Base-by-base conservation (phyloP, 352 stramenopile genomes). In the Globisporangium canariense region DNA sequence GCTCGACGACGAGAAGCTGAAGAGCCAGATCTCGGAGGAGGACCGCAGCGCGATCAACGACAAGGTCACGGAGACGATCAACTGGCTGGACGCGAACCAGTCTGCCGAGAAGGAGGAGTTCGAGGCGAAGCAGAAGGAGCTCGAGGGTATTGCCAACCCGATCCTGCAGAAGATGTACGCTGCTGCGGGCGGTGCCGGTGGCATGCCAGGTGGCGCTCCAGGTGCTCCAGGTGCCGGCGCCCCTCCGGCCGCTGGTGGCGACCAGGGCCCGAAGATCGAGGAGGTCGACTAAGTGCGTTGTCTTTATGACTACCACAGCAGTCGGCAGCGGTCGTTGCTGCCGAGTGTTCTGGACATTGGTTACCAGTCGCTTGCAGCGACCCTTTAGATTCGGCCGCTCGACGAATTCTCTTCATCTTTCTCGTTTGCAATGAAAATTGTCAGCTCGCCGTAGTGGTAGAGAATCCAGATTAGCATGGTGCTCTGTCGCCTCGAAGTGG, bases 141-240 rank as follows among this genome's bases (percentile, higher is more conserved):
- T 96, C 1, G 89, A 97, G 66, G 65, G 69, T 40, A 66, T 96
- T 47, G 89, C 81, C 2, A 97, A 97, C 69, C 89, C 87, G 13
- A 94, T 96, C 40, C 55, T 97, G 62, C 86, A 93, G 62, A 81
- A 82, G 72, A 82, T 90, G 57, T 96, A 96, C 63, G 88, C 92
- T 61, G 78, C 75, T 67, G 69, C 76, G 40, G 77, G 79, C 16
- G 79, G 77, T 47, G 79, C 83, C 69, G 68, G 71, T 18, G 77
- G 79, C 77, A 71, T 75, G 62, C 70, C 75, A 22, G 58, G 67
- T 30, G 71, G 68, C 20, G 49, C 47, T 38, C 28, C n/a, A 53
- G 16, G 49, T n/a, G 65, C 52, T 68, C 58, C 57, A 25, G 59
- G 63, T 30, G 69, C 45, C 51, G 70, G 65, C 55, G 71, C 59